Base-by-base conservation (phyloP, 768 basidiomycete genomes). In the Dioszegia aurantiaca region DNA sequence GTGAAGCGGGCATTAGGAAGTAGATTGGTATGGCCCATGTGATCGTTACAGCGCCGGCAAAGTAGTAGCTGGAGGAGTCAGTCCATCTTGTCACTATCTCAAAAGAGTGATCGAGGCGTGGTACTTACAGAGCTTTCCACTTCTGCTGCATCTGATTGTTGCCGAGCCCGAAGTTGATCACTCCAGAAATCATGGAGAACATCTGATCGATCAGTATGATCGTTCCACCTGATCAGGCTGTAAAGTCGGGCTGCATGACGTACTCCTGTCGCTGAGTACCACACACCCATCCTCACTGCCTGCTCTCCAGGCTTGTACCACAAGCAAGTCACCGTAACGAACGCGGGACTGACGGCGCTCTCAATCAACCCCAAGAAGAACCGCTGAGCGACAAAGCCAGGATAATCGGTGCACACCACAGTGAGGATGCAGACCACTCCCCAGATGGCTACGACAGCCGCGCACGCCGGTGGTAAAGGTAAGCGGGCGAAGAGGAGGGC, bases 281-380 rank as follows among this genome's bases (percentile, higher is more conserved):
- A 78, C 62, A 77, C 66, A 0, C 76, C 76, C 21, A 79, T 51
- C 0, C 78, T 52, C 4, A 66, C 63, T 2, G 78, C 75, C 57
- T 78, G 73, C 46, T 77, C 76, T 33, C 55, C 40, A 44, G 74
- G 76, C 27, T 70, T 73, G 59, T 78, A 79, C 78, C 78, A 79
- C 28, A 76, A 52, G 1, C 61, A 61, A 23, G 77, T 77, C 26
- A 79, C 57, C 26, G 75, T 63, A 12, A 79, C 70, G 59, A 79
- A 79, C 0, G 78, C 78, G 0, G 77, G 78, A 2, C 72, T 67
- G 57, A 79, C 74, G 14, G 73, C 68, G 3, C 67, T 65, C 51
- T 76, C 75, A 3, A 62, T 60, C 19, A 75, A 37, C 3, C 76
- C 76, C 1, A 77, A 61, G 40, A 73, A 69, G 45, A 77, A 59